Evolutionary conservation across 2,329 filamentous ascomycete genomes (phyloP), one percentile per base, ranked within the genome.

Genomic region (Thermomyces lanuginosus): DNA sequence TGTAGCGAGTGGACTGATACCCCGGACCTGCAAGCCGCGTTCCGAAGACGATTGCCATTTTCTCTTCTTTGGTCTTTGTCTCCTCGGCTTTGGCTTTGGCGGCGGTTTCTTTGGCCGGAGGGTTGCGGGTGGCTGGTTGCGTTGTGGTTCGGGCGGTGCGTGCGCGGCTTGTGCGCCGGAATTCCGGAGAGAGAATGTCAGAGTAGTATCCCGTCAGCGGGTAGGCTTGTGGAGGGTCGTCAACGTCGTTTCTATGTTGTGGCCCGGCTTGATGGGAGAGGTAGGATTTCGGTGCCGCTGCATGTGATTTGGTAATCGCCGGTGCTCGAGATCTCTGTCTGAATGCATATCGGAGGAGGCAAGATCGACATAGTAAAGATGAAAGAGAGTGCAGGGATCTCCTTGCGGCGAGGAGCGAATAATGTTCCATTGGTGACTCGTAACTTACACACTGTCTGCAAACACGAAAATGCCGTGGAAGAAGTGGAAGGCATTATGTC

Each of bases 31-130:
- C 72, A 8, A 89, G 65, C 6, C 74, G 69, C 5, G 79, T 78
- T 11, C 83, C 82, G 45, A 98, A 93, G 16, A 93, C 66, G 42
- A 91, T 70, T 22, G 71, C 56, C 28, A 72, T 68, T 43, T 63
- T 66, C 22, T 59, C 51, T 32, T 55, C 45, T 3, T 29, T 29
- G n/a, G 31, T 27, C 11, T 21, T 24, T 17, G 24, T 28, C 13
- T 24, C 16, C 3, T 24, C 13, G 4, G 12, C 4, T 5, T 19
- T 22, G 4, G 11, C 9, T 22, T 17, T 23, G 8, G 24, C 10
- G 11, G 21, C 16, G 13, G 21, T 5, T 14, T 17, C 18, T 8
- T 15, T 23, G 3, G 27, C 27, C 8, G 6, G 51, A 46, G 5
- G 49, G 38, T 23, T 48, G 37, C 3, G 39, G 38, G 28, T 46